Conservation (phyloP, 2,329 filamentous ascomycete species). For the Incumbomyces delicatus region DNA sequence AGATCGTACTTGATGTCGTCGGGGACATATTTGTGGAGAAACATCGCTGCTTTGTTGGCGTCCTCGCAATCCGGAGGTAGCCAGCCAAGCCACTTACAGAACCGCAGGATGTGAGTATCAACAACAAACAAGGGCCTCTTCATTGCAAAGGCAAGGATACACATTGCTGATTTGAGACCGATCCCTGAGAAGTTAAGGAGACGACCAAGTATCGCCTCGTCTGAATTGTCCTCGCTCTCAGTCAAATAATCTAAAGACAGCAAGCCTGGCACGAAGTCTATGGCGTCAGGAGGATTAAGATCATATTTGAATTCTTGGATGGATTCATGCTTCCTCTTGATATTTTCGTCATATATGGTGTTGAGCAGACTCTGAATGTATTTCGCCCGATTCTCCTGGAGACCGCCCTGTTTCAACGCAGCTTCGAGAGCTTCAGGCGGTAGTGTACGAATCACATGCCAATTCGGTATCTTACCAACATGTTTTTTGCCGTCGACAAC, state of each 20-base stretch:
- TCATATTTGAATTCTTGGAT: not conserved
- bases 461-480: conserved; percentile 18
- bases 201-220: conserved; percentile 1
- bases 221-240: not conserved
- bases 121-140: conserved; percentile 54
- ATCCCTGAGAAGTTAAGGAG: conserved; percentile 40
- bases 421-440: conserved; percentile 10
- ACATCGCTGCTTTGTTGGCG: conserved; percentile 23
- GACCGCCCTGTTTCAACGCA: conserved; percentile 11
- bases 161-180: conserved; percentile 54
- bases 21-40: conserved; percentile 51
- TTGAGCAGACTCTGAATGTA: conserved; percentile 5
- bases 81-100: conserved; percentile 54
- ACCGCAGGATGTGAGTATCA: conserved; percentile 56
- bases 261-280: conserved; percentile 19
- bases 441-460: conserved; percentile 14
- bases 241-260: conserved; percentile 20
- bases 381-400: conserved; percentile 4
- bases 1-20: conserved; percentile 54
- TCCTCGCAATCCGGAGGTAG: conserved; percentile 41
- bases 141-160: conserved; percentile 54
- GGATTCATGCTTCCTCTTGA: not conserved
- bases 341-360: not conserved
- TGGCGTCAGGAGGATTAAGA: conserved; percentile 10
- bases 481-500: conserved; percentile 12